These are phyloP conservation scores for Suillus hirtellus DNA, from an alignment of 768 basidiomycete genomes.

Conservation along the genomic window DNA sequence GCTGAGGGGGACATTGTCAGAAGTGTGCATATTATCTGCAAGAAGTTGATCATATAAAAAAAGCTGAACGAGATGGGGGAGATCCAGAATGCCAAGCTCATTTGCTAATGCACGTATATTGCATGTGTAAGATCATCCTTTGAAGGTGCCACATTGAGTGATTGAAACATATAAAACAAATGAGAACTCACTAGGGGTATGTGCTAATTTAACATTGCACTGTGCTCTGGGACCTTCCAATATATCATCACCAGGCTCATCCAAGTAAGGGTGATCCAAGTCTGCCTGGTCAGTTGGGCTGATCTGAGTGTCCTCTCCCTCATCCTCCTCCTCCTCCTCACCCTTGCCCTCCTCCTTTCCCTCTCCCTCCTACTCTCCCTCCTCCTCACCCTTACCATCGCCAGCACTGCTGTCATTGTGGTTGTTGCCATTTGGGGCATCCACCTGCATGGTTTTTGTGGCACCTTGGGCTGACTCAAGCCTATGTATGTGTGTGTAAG, in stretches of 20 bases:
- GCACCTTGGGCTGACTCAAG: too few relatives aligned
- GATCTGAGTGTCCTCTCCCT: too few relatives aligned
- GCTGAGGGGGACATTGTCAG: neutral
- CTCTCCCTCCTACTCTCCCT: too few relatives aligned
- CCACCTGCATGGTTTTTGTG: too few relatives aligned
- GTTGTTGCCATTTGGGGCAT: too few relatives aligned
- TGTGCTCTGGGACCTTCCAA: neutral
- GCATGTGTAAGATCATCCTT: neutral
- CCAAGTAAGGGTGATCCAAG: neutral
- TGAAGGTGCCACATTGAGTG: neutral
- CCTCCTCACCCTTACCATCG: too few relatives aligned
- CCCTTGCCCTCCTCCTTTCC: too few relatives aligned
- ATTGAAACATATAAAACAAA: neutral
- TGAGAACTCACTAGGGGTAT: neutral
- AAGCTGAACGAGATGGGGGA: neutral
- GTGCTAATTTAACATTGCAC: neutral
- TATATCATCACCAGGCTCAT: neutral
- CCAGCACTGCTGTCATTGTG: too few relatives aligned
- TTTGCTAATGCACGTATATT: neutral
- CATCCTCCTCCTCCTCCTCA: too few relatives aligned
- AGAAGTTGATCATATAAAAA: neutral
- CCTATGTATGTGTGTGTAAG: too few relatives aligned
- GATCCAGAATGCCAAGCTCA: neutral
- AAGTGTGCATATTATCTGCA: neutral
- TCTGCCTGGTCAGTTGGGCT: too few relatives aligned